Percentiles rank a stretch among this genome's conserved stretches.
phyloP scores from a whole-genome alignment of 2,329 filamentous ascomycete species.

The Escovopsis sp. region DNA sequence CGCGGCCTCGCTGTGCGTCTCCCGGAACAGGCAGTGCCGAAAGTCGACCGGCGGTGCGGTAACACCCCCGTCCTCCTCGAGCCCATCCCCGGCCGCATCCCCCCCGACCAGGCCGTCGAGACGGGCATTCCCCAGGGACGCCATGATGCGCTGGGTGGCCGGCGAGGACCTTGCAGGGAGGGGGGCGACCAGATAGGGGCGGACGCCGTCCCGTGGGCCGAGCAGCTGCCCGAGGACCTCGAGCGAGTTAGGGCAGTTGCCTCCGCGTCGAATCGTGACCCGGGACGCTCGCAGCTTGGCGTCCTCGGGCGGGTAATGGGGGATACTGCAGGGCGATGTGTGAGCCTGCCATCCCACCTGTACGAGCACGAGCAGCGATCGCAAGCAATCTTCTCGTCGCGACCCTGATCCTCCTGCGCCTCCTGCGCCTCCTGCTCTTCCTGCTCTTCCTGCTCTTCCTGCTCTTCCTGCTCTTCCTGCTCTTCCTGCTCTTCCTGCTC shows the following conservation, averaged over 20 bases:
- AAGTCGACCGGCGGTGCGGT: constrained; percentile 35
- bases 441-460: too few species aligned
- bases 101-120: too few species aligned
- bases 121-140: constrained; percentile 35
- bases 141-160: constrained; percentile 35
- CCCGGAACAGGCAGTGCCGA: constrained; percentile 43
- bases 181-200: constrained; percentile 31
- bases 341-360: too few species aligned
- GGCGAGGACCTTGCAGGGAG: constrained; percentile 39
- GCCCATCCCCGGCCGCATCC: too few species aligned
- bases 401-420: too few species aligned
- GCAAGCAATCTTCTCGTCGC: too few species aligned
- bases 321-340: constrained; percentile 36
- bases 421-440: too few species aligned
- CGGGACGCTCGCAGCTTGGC: constrained; percentile 53
- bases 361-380: too few species aligned
- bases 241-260: constrained; percentile 58
- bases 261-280: constrained; percentile 47
- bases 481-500: too few species aligned
- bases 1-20: constrained; percentile 38
- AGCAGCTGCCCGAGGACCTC: constrained; percentile 55
- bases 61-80: too few species aligned
- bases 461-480: too few species aligned
- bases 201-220: constrained; percentile 11
- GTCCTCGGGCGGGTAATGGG: constrained; percentile 55